These are phyloP conservation scores for Vigna angularis DNA, from an alignment of 306 rosid genomes.

Conservation along the genomic window DNA sequence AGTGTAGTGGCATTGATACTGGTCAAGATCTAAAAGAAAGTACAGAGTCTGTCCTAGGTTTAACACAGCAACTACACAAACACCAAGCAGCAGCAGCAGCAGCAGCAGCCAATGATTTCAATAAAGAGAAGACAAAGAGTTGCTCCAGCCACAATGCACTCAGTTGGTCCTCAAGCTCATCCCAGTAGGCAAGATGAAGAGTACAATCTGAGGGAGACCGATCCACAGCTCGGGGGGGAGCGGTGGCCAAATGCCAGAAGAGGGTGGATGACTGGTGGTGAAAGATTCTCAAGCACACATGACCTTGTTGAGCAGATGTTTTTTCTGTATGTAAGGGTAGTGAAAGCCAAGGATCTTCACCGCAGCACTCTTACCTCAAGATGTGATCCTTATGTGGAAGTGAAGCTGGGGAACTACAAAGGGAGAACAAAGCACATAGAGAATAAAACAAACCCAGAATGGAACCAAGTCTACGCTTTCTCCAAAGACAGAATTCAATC, in stretches of 20 bases:
- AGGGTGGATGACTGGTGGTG: conserved; percentile 75
- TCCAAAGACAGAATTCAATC: conserved; percentile 90
- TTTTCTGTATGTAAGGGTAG: conserved; percentile 79
- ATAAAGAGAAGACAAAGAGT: conserved; percentile 67
- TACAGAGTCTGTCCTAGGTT: not conserved
- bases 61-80: conserved; percentile 46
- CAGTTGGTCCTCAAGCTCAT: conserved; percentile 48
- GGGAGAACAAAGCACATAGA: conserved; percentile 86
- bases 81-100: conserved; percentile 45
- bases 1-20: conserved; percentile 32
- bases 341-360: conserved; percentile 87
- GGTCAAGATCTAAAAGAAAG: conserved; percentile 44
- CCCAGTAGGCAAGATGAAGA: conserved; percentile 53
- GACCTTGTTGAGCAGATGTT: conserved; percentile 94
- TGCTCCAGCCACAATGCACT: conserved; percentile 48
- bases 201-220: conserved; percentile 74
- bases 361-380: conserved; percentile 64
- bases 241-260: conserved; percentile 75
- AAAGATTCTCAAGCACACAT: conserved; percentile 74
- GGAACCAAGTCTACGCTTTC: conserved; percentile 96
- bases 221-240: conserved; percentile 83
- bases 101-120: conserved; percentile 57
- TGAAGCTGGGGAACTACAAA: conserved; percentile 85
- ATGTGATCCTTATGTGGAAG: conserved; percentile 94
- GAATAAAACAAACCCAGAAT: conserved; percentile 81